Conservation (phyloP, 192 early-diverging fungal species). For the Coemansia aciculifera region DNA sequence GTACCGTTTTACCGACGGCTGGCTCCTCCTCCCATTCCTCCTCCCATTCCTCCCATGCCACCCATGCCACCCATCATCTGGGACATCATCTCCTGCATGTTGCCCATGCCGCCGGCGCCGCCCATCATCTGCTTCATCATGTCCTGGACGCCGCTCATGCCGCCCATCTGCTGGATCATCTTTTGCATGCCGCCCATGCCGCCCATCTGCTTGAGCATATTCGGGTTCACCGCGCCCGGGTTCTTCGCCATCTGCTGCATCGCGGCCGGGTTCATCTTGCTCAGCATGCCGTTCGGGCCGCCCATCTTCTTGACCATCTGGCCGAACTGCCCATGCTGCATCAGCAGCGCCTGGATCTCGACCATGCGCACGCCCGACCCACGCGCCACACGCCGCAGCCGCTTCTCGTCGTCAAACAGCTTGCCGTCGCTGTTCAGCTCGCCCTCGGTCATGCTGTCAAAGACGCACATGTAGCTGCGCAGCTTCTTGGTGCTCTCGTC, state of each 20-base stretch:
- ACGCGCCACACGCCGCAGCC: constrained; percentile 77
- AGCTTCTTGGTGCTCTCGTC: constrained; percentile 63
- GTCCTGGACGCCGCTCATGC: constrained; percentile 59
- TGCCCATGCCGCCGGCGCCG: constrained; percentile 53
- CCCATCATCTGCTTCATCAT: constrained; percentile 73
- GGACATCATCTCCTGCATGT: constrained; percentile 63
- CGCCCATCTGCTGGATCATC: constrained; percentile 57
- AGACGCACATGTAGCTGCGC: constrained; percentile 83
- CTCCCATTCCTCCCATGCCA: constrained; percentile 56
- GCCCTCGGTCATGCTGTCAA: constrained; percentile 92
- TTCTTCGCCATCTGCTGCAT: constrained; percentile 66
- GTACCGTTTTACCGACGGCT: constrained; percentile 31
- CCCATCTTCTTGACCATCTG: constrained; percentile 93
- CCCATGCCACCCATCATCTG: constrained; percentile 64
- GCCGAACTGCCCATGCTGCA: constrained; percentile 75
- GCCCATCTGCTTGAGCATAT: constrained; percentile 82
- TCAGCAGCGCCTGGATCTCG: constrained; percentile 83
- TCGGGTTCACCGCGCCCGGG: constrained; percentile 62
- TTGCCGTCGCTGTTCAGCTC: constrained; percentile 89
- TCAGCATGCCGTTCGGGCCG: constrained; percentile 81
- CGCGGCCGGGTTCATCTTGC: constrained; percentile 61
- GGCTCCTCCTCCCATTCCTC: constrained; percentile 51
- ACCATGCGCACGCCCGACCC: constrained; percentile 81
- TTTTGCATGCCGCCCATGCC: constrained; percentile 57
- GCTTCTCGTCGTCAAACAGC: constrained; percentile 71